A percentile compares a stretch with the other conserved stretches of the same genome.
These are phyloP conservation scores for Hypomontagnella monticulosa DNA, from an alignment of 495 filamentous ascomycete species.

Conservation along the genomic window DNA sequence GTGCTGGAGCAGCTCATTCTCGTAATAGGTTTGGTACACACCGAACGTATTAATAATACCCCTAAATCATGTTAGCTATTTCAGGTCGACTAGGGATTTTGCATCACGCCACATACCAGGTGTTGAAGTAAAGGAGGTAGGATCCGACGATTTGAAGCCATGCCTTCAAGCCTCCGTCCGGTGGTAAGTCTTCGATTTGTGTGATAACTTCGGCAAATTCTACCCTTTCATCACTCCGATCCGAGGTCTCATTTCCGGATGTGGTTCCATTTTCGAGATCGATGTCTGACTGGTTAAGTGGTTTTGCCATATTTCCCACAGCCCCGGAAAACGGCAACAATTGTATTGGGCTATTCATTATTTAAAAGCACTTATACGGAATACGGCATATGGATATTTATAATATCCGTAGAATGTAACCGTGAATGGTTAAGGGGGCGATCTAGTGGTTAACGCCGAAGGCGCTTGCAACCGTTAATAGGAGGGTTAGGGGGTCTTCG, in stretches of 20 bases:
- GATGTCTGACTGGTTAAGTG: slow-evolving; percentile 1
- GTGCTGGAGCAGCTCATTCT: slow-evolving; percentile 48
- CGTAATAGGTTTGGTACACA: slow-evolving; percentile 77
- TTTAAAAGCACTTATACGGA: too few relatives aligned
- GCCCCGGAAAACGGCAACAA: too few relatives aligned
- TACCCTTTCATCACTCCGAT: slow-evolving; percentile 4
- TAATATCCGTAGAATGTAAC: slow-evolving; percentile 16
- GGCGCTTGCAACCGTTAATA: too few relatives aligned
- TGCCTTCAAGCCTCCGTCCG: slow-evolving; percentile 50
- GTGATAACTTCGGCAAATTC: neutral
- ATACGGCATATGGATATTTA: slow-evolving; percentile 14
- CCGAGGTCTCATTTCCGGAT: neutral
- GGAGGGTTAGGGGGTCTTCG: neutral
- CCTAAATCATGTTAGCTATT: slow-evolving; percentile 46
- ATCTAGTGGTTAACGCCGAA: too few relatives aligned
- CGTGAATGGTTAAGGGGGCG: neutral
- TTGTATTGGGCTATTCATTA: neutral
- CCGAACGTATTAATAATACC: slow-evolving; percentile 76
- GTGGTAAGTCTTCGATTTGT: slow-evolving; percentile 1
- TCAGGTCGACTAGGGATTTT: neutral
- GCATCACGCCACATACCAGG: slow-evolving; percentile 56
- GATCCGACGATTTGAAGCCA: slow-evolving; percentile 66
- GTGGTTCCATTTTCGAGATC: slow-evolving; percentile 6
- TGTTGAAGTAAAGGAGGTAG: slow-evolving; percentile 68
- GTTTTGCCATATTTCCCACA: slow-evolving; percentile 8